Evolutionary conservation across 176 grass and related monocot species (phyloP).

Genomic region (Avena eriantha): DNA sequence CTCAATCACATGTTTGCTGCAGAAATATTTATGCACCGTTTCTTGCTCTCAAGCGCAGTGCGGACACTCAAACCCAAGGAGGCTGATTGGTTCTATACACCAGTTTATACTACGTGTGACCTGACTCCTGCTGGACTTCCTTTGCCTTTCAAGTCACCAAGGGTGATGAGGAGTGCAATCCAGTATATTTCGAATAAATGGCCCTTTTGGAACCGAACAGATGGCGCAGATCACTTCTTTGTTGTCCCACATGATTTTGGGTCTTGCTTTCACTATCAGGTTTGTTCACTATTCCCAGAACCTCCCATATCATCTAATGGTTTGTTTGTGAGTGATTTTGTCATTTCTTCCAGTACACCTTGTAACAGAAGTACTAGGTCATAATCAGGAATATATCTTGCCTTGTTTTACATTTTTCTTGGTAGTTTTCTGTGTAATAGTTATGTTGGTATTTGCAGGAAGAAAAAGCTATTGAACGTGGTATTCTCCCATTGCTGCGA

Average conservation of each 20-base stretch:
- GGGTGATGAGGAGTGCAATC: conserved; percentile 94
- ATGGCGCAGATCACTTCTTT: conserved; percentile 94
- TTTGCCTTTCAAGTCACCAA: conserved; percentile 86
- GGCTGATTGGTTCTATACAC: conserved; percentile 96
- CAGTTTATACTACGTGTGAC: conserved; percentile 92
- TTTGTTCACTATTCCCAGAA: neutral
- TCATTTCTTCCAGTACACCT: neutral
- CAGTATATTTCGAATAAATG: conserved; percentile 82
- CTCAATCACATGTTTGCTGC: conserved; percentile 96
- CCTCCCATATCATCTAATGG: neutral
- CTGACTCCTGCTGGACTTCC: conserved; percentile 82
- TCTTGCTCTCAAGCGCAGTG: conserved; percentile 85
- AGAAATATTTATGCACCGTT: conserved; percentile 98
- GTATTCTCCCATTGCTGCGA: conserved; percentile 79
- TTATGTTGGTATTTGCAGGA: conserved; percentile 54
- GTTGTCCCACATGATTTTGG: conserved; percentile 97
- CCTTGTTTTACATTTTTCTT: neutral
- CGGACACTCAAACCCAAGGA: conserved; percentile 91
- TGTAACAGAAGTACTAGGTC: neutral
- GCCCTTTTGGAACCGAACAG: conserved; percentile 89
- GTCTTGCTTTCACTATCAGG: conserved; percentile 96
- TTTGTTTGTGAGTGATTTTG: neutral
- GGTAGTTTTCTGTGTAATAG: conserved; percentile 18
- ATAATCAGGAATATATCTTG: neutral
- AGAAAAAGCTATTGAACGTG: conserved; percentile 90